phyloP scores from a whole-genome alignment of 202 grass and related monocot species.

The Carex sylvatica region DNA sequence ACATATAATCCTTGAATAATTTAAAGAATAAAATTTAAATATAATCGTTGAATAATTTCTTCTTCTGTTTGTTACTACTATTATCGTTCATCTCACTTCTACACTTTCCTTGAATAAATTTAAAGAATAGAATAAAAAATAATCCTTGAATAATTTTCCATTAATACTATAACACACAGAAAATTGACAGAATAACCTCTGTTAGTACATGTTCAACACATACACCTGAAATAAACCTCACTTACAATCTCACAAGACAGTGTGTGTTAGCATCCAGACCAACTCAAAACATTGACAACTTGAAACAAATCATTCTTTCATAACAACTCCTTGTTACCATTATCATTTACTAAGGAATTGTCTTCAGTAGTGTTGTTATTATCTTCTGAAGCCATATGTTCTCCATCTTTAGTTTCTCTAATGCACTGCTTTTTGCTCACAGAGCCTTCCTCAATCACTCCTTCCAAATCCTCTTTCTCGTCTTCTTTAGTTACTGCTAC shows the following conservation, averaged over 20 bases:
- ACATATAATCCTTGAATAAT: too few relatives aligned
- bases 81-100: too few relatives aligned
- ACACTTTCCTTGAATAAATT: not conserved
- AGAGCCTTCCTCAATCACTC: not conserved
- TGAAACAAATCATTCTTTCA: not conserved
- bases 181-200: not conserved
- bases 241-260: not conserved
- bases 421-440: conserved; percentile 28
- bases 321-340: not conserved
- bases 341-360: not conserved
- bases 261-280: not conserved
- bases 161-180: not conserved
- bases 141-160: not conserved
- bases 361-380: not conserved
- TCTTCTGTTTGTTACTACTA: not conserved
- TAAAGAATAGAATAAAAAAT: not conserved
- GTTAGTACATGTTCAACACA: not conserved
- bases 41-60: too few relatives aligned
- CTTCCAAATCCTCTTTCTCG: conserved; percentile 21
- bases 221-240: not conserved
- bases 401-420: conserved; percentile 27
- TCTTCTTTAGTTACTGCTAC: conserved; percentile 10
- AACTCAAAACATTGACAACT: not conserved
- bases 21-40: not conserved
- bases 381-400: conserved; percentile 21